Conservation (phyloP, 2,329 filamentous ascomycete genomes). For the Aspergillus carbonarius region DNA sequence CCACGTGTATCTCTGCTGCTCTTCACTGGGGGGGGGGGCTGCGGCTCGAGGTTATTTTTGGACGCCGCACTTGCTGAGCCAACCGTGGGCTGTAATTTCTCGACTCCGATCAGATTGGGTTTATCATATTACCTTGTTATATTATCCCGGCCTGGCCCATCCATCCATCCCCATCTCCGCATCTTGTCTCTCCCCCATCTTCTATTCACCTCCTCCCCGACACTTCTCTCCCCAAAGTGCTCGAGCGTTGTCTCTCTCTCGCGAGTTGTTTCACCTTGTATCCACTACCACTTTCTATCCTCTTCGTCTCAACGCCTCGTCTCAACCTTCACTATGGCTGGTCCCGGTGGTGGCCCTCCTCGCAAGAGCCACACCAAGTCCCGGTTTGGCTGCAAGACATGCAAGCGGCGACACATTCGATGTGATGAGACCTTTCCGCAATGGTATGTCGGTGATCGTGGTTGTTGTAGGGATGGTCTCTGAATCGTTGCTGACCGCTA, state of each 20-base stretch:
- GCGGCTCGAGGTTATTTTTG: constrained; percentile 27
- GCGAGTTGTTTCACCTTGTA: constrained; percentile 7
- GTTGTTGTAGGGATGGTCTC: neutral
- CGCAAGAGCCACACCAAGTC: constrained; percentile 95
- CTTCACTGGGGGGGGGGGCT: constrained; percentile 14
- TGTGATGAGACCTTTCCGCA: constrained; percentile 98
- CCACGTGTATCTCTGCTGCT: constrained; percentile 24
- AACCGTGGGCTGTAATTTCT: neutral
- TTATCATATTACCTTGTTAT: constrained; percentile 3
- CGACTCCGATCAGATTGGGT: neutral
- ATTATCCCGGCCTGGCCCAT: constrained; percentile 1
- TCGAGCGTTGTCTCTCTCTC: neutral
- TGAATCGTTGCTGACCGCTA: constrained; percentile 6
- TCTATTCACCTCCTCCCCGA: neutral
- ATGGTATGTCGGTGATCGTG: constrained; percentile 65
- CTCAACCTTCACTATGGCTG: constrained; percentile 64
- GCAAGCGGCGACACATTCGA: constrained; percentile 94
- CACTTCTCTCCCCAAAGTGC: neutral
- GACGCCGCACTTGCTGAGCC: constrained; percentile 8
- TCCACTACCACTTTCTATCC: constrained; percentile 9
- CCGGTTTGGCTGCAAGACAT: constrained; percentile 95
- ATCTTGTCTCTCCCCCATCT: constrained; percentile 6
- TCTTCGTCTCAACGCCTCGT: constrained; percentile 3
- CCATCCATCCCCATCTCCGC: neutral
- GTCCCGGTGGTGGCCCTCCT: constrained; percentile 90